Evolutionary conservation across 805 yeast genomes (phyloP), one percentile per base, ranked within the genome.

Genomic region (Kazachstania africana): DNA sequence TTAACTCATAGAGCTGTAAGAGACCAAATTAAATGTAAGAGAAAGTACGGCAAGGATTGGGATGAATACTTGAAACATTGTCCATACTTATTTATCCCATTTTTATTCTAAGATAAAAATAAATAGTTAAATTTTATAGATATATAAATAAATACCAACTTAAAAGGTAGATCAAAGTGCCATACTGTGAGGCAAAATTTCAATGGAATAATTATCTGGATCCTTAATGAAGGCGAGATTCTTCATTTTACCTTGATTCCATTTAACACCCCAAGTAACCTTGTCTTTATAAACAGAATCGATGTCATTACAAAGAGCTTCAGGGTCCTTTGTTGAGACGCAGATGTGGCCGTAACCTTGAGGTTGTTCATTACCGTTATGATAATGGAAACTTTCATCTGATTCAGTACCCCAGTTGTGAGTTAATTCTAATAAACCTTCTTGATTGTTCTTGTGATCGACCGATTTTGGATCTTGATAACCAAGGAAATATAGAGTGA

Each of bases 11-110:
- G 98, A 60, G 84, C 94, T 26, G 55, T 65, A 42, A 78, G 98
- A 63, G 98, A 91, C 62, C 71, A 77, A 43, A 70, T 75, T 40
- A 84, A 88, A 57, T 84, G 96, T 60, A 70, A 66, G 45, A 66
- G 62, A 55, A 91, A 91, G 64, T 91, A 91, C 50, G 97, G 97
- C 27, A 78, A 72, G 27, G 98, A 91, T 61, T 91, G 96, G 96
- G 79, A 72, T 39, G 72, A 71, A 53, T 91, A 87, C 61, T 66
- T 73, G 47, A 72, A 81, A 48, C 79, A 76, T 36, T 88, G 96
- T 57, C 97, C 97, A 19, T 91, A 82, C 60, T 55, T 83, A 52
- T 85, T 83, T 60, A 81, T 91, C 54, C 98, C 98, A 27, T 83
- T 75, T 45, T 75, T 87, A 27, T 79, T 68, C 50, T 84, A 65